Evolutionary conservation across 202 grass and related monocot genomes (phyloP), one percentile per base, ranked within the genome.

Genomic region (Carex arenaria): DNA sequence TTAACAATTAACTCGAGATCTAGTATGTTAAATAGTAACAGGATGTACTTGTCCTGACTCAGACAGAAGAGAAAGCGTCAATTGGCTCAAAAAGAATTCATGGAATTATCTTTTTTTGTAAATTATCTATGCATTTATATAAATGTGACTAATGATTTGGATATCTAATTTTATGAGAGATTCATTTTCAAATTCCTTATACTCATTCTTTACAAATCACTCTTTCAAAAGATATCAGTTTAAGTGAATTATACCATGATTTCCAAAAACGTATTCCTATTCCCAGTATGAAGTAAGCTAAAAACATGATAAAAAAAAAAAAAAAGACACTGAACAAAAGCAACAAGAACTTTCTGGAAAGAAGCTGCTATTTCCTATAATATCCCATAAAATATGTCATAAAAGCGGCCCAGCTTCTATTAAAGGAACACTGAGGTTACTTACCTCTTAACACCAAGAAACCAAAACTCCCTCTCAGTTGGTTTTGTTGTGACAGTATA

Each of bases 391-490:
- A 26, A 80, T 80, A 80, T 49, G 78, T 59, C 17, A 62, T 62
- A 22, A 69, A 82, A 65, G 23, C 51, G 15, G 47, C 63, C 30
- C 18, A 82, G 52, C 8, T n/a, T 19, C 23, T 10, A 64, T 67
- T 53, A 51, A 67, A 53, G 47, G 26, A 82, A 52, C 61, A 56
- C 19, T 67, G 23, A 64, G n/a, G 43, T 82, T 68, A 53, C 80
- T 53, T 36, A 18, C 22, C 62, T 55, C 80, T 67, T 82, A 52
- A 68, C 15, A 52, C 80, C 80, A 54, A 82, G 80, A n/a, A 82
- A 82, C 18, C 62, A 67, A 55, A 82, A 82, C 42, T 4, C 62
- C 62, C 7, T 23, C 7, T 47, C 31, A 15, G 42, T 20, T 53
- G 80, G 80, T 67, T 64, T 49, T 82, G 13, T 45, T 59, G 73